Conservation (phyloP, 345 rosid species). For the Citrus medica region DNA sequence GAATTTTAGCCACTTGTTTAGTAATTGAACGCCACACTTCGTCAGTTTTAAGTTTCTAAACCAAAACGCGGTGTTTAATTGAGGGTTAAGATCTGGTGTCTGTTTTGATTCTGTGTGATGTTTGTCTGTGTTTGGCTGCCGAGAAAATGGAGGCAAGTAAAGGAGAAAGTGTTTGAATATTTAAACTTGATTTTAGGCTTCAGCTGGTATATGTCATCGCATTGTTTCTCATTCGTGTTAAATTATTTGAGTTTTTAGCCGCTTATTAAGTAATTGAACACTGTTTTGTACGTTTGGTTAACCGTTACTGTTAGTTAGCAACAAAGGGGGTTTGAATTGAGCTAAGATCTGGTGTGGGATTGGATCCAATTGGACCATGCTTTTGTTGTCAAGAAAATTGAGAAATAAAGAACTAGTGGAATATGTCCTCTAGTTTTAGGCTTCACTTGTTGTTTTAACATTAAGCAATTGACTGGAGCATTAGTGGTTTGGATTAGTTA, state of each 20-base stretch:
- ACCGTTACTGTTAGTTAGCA: not conserved
- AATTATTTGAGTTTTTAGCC: not conserved
- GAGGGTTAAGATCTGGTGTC: slow-evolving; percentile 14
- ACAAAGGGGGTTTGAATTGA: not conserved
- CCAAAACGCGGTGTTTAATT: not conserved
- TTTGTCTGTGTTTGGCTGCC: not conserved
- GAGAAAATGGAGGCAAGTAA: not conserved
- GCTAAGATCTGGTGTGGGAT: slow-evolving; percentile 7
- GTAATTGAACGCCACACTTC: not conserved
- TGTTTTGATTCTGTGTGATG: slow-evolving; percentile 3
- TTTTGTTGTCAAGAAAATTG: not conserved
- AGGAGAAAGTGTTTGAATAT: not conserved
- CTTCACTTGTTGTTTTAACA: not conserved
- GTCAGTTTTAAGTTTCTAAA: not conserved
- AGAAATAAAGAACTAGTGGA: not conserved
- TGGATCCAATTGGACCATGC: not conserved
- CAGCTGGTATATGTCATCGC: not conserved
- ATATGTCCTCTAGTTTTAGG: not conserved
- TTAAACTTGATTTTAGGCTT: not conserved
- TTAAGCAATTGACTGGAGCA: not conserved
- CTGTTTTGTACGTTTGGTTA: not conserved
- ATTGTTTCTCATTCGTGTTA: not conserved
- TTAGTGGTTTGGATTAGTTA: not conserved
- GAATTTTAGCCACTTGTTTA: not conserved
- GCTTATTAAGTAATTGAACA: not conserved